Percentiles rank a stretch among this genome's conserved stretches.
phyloP scores from a whole-genome alignment of 169 alveolate species.

The Plasmodium chabaudi region DNA sequence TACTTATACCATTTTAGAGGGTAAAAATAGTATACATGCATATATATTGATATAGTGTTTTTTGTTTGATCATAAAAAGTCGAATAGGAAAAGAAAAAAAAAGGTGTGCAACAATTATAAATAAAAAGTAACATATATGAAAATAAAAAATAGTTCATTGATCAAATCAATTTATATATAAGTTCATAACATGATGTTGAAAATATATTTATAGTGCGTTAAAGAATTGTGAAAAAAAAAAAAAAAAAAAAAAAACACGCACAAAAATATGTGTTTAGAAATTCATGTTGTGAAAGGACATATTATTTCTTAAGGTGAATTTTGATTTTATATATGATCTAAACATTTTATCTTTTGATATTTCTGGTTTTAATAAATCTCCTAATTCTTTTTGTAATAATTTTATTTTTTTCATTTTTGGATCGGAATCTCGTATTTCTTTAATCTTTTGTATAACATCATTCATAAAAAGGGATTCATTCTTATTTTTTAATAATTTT shows the following conservation, averaged over 20 bases:
- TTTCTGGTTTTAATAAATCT: conserved; percentile 80
- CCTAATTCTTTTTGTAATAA: conserved; percentile 85
- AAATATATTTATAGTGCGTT: background rate
- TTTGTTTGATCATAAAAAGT: no score
- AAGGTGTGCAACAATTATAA: no score
- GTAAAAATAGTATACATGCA: no score
- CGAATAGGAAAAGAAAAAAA: no score
- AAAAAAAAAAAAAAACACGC: background rate
- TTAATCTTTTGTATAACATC: conserved; percentile 81
- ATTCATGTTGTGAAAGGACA: conserved; percentile 93
- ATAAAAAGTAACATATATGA: no score
- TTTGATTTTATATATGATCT: conserved; percentile 89
- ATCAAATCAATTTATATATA: background rate
- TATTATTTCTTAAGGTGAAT: conserved; percentile 93
- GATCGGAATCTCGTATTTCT: conserved; percentile 73
- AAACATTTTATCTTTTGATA: conserved; percentile 81
- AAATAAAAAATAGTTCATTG: no score
- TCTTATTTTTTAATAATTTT: conserved; percentile 84
- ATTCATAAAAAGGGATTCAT: conserved; percentile 86
- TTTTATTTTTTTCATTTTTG: conserved; percentile 53
- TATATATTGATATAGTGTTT: no score
- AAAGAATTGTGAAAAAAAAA: background rate
- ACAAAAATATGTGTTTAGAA: conserved; percentile 82
- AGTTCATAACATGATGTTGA: background rate
- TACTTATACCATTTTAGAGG: no score